Conservation (phyloP, 768 basidiomycete species). For the Tricholoma terreum region DNA sequence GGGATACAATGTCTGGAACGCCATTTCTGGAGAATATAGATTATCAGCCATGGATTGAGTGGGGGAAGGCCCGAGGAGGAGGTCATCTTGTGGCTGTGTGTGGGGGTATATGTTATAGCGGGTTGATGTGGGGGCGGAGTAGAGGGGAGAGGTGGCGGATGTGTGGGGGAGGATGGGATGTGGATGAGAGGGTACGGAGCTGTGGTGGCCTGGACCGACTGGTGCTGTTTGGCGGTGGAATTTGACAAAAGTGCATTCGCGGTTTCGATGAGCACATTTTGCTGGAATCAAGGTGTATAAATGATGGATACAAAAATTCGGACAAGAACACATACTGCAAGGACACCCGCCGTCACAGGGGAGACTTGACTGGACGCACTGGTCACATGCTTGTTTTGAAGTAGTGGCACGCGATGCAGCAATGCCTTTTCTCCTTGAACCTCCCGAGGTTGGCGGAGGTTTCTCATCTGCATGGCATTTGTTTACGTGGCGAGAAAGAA, state of each 20-base stretch:
- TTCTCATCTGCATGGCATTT: conserved; percentile 86
- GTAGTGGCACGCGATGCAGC: conserved; percentile 71
- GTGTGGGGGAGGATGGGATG: conserved; percentile 30
- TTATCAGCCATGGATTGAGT: conserved; percentile 25
- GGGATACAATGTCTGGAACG: conserved; percentile 22
- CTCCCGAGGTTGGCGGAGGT: conserved; percentile 35
- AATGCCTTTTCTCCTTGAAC: conserved; percentile 64
- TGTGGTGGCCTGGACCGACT: conserved; percentile 65
- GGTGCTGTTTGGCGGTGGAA: conserved; percentile 82
- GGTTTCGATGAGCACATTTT: conserved; percentile 71
- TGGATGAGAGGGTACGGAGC: conserved; percentile 41
- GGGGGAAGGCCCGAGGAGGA: conserved; percentile 34
- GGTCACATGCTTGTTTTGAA: conserved; percentile 82
- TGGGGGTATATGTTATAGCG: not conserved
- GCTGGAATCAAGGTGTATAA: conserved; percentile 36
- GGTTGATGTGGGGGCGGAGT: not conserved
- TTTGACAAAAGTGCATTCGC: conserved; percentile 76
- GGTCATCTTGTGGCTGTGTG: conserved; percentile 27
- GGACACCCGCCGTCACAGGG: conserved; percentile 81
- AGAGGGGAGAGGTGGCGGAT: conserved; percentile 10
- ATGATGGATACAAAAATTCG: not conserved
- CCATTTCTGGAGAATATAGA: conserved; percentile 18
- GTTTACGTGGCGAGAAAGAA: conserved; percentile 82
- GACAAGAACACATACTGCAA: conserved; percentile 45
- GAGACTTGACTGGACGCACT: conserved; percentile 71